A percentile compares a stretch with the other conserved stretches of the same genome.
Conservation (phyloP, 306 rosid species). For the Vicia sativa region DNA sequence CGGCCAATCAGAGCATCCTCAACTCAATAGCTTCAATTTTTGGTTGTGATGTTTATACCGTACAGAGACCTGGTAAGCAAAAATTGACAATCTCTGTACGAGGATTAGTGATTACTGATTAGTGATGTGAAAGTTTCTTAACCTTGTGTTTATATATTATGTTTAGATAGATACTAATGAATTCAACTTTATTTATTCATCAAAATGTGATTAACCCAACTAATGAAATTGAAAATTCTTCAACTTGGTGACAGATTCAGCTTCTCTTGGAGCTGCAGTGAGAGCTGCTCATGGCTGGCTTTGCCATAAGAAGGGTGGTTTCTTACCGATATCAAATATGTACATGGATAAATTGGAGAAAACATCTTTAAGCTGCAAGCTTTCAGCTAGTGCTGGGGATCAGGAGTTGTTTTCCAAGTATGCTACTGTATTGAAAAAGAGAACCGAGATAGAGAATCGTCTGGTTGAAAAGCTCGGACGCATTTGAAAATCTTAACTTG, state of each 20-base stretch:
- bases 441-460: constrained; percentile 79
- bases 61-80: constrained; percentile 81
- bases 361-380: constrained; percentile 75
- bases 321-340: constrained; percentile 65
- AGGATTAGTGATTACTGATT: constrained; percentile 8
- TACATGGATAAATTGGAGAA: constrained; percentile 67
- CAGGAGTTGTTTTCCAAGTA: constrained; percentile 59
- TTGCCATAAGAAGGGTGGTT: constrained; percentile 67
- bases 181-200: neutral
- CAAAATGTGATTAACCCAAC: constrained; percentile 4
- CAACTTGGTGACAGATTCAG: constrained; percentile 68
- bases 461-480: constrained; percentile 79
- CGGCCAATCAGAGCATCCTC: constrained; percentile 76
- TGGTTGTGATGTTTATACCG: constrained; percentile 91
- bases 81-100: neutral
- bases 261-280: constrained; percentile 94
- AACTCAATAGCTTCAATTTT: constrained; percentile 74
- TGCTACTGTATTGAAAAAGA: constrained; percentile 66
- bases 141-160: constrained; percentile 5
- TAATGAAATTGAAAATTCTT: constrained; percentile 26
- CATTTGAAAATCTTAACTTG: constrained; percentile 35
- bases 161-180: neutral
- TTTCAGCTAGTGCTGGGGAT: constrained; percentile 65
- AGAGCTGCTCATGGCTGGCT: constrained; percentile 98
- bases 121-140: neutral